Evolutionary conservation across 805 yeast genomes (phyloP).

Genomic region (Vanderwaltozyma tropicalis): DNA sequence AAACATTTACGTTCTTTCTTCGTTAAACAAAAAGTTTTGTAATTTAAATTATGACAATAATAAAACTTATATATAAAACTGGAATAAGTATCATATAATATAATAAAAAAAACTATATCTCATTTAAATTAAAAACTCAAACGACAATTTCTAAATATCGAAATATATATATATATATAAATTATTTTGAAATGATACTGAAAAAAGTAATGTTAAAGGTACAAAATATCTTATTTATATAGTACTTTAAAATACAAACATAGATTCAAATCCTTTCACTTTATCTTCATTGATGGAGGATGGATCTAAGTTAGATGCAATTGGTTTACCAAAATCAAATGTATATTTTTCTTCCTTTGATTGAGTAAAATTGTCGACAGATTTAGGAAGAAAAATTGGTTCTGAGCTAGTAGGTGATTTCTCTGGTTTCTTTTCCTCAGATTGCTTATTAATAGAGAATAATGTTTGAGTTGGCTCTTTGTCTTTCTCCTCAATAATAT

Average conservation of each 20-base stretch:
- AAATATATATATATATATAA: neutral
- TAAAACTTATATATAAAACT: neutral
- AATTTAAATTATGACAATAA: conserved; percentile 1
- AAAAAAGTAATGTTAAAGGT: too few relatives aligned
- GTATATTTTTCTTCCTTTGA: neutral
- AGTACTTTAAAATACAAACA: conserved; percentile 13
- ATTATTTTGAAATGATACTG: too few relatives aligned
- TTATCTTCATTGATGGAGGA: conserved; percentile 10
- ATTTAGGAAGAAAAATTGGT: neutral
- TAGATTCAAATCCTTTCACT: conserved; percentile 14
- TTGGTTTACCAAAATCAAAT: conserved; percentile 15
- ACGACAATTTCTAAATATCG: neutral
- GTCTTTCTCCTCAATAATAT: too few relatives aligned
- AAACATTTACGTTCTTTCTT: conserved; percentile 65
- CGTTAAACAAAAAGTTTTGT: conserved; percentile 56
- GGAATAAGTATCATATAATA: neutral
- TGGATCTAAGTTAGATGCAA: conserved; percentile 10
- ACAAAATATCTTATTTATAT: neutral
- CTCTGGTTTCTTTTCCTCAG: neutral
- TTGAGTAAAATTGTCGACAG: neutral
- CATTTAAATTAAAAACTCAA: neutral
- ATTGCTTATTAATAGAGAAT: too few relatives aligned
- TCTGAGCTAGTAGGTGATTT: neutral
- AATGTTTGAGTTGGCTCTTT: too few relatives aligned
- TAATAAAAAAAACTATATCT: neutral